phyloP scores from a whole-genome alignment of 306 rosid species.

The Comarum palustre region DNA sequence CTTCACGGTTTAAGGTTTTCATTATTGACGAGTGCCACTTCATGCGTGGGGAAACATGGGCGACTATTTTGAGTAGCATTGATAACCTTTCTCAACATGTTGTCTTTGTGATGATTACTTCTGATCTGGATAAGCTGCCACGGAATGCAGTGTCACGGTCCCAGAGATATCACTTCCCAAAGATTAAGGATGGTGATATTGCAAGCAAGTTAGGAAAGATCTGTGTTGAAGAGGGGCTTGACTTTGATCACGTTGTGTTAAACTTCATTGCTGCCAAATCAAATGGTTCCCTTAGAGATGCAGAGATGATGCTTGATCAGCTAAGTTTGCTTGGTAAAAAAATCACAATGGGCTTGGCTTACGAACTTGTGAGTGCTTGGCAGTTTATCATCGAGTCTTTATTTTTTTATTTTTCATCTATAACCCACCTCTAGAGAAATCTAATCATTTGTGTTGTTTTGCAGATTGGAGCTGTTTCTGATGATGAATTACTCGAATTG shows the following conservation, averaged over 20 bases:
- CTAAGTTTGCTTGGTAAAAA: slow-evolving; percentile 75
- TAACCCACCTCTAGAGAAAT: background rate
- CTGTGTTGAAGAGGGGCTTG: slow-evolving; percentile 60
- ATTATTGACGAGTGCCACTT: slow-evolving; percentile 84
- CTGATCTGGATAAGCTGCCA: slow-evolving; percentile 67
- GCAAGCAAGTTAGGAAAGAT: slow-evolving; percentile 52
- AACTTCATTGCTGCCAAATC: slow-evolving; percentile 68
- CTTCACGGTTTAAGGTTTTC: slow-evolving; percentile 70
- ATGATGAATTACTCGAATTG: slow-evolving; percentile 71
- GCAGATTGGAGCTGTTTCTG: slow-evolving; percentile 80
- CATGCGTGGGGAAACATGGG: slow-evolving; percentile 64
- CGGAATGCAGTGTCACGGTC: slow-evolving; percentile 61
- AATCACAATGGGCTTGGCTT: slow-evolving; percentile 53
- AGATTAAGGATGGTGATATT: slow-evolving; percentile 63
- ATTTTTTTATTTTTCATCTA: background rate
- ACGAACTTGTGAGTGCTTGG: slow-evolving; percentile 67
- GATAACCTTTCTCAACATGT: slow-evolving; percentile 56
- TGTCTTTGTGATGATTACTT: slow-evolving; percentile 76
- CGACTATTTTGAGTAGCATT: slow-evolving; percentile 51
- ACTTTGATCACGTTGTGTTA: slow-evolving; percentile 64
- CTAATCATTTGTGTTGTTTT: slow-evolving; percentile 21
- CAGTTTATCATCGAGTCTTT: slow-evolving; percentile 1
- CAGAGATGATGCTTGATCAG: slow-evolving; percentile 91
- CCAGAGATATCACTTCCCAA: slow-evolving; percentile 69
- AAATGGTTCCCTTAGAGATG: slow-evolving; percentile 81